Evolutionary conservation across 2,329 filamentous ascomycete species (phyloP).

Genomic region (Magnaporthales sp.): DNA sequence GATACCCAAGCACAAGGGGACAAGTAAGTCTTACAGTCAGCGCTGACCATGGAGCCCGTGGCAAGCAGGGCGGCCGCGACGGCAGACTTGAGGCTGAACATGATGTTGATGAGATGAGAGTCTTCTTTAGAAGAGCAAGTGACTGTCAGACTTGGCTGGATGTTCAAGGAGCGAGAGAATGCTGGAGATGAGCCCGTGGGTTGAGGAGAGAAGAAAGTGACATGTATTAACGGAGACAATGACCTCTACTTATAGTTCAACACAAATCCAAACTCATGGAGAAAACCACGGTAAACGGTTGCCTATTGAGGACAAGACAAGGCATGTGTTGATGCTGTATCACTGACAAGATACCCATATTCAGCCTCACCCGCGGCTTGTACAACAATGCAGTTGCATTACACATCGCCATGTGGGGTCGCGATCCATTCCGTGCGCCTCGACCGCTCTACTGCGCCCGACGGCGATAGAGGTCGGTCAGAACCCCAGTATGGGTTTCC

Average conservation of each 20-base stretch:
- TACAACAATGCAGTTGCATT: background rate
- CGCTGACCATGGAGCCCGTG: slow-evolving; percentile 1
- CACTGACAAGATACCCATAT: background rate
- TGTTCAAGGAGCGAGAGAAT: background rate
- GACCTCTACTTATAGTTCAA: background rate
- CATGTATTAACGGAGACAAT: background rate
- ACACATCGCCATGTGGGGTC: background rate
- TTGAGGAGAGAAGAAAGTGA: background rate
- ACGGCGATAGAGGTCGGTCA: background rate
- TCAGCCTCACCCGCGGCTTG: background rate
- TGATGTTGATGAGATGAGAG: background rate
- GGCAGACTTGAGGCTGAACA: slow-evolving; percentile 3
- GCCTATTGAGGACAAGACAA: background rate
- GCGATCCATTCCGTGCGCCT: background rate
- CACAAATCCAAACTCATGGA: background rate
- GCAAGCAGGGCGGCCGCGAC: background rate
- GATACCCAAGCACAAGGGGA: background rate
- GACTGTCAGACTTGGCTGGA: background rate
- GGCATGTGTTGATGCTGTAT: background rate
- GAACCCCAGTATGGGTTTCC: background rate
- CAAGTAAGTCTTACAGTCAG: background rate
- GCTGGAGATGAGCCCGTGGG: background rate
- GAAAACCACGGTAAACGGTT: background rate
- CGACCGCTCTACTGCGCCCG: background rate
- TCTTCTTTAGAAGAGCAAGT: background rate